Conservation (phyloP, 23 red algal species). For the Chondrus crispus region DNA sequence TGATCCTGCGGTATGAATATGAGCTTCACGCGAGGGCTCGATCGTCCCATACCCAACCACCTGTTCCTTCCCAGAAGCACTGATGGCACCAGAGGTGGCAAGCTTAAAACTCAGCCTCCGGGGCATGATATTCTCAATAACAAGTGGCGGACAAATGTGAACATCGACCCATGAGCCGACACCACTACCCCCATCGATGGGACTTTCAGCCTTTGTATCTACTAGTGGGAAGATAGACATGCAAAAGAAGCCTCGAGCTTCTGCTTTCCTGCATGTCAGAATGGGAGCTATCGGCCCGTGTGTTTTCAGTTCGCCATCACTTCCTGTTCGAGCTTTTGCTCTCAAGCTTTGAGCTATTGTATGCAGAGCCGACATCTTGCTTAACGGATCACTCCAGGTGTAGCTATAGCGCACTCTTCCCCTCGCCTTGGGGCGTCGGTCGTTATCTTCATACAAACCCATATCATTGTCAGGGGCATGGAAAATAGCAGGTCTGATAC, state of each 20-base stretch:
- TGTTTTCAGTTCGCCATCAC: background rate
- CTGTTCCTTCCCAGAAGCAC: background rate
- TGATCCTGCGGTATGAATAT: slow-evolving; percentile 55
- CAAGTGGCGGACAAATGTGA: slow-evolving; percentile 54
- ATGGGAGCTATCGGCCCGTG: slow-evolving; percentile 1
- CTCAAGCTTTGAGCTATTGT: background rate
- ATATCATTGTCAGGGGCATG: slow-evolving; percentile 26
- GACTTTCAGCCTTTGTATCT: background rate
- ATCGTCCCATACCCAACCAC: slow-evolving; percentile 24
- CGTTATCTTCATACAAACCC: background rate
- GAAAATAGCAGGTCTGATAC: slow-evolving; percentile 57
- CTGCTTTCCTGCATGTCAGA: slow-evolving; percentile 41
- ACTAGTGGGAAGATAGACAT: slow-evolving; percentile 36
- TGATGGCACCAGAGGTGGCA: slow-evolving; percentile 9
- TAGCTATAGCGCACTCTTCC: slow-evolving; percentile 39
- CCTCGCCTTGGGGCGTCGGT: background rate
- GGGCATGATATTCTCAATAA: slow-evolving; percentile 62
- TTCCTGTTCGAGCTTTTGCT: background rate
- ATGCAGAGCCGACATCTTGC: slow-evolving; percentile 21
- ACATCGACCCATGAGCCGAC: slow-evolving; percentile 41
- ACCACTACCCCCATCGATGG: background rate
- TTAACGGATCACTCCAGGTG: slow-evolving; percentile 67
- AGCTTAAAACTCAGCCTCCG: slow-evolving; percentile 30
- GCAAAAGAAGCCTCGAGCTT: slow-evolving; percentile 18
- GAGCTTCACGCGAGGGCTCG: slow-evolving; percentile 53